Conservation (phyloP, 805 yeast species). For the Lipomyces kockii region DNA sequence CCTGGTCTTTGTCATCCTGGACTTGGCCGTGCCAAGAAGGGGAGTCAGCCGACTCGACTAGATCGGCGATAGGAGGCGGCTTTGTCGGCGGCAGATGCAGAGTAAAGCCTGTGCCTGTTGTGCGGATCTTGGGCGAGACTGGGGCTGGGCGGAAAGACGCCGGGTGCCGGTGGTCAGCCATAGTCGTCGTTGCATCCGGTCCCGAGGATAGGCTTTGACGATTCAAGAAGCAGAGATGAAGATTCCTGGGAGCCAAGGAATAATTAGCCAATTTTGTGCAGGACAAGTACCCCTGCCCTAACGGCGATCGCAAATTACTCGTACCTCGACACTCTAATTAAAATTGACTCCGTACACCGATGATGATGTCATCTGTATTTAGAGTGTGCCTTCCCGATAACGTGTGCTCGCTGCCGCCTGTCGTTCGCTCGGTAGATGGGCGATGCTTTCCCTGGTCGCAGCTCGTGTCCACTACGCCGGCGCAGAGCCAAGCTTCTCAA, state of each 20-base stretch:
- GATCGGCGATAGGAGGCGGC: neutral
- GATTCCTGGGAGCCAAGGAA: too few species aligned
- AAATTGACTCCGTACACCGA: too few species aligned
- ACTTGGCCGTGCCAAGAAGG: neutral
- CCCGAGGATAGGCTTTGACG: too few species aligned
- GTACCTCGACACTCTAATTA: too few species aligned
- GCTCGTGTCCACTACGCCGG: neutral
- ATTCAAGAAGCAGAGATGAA: too few species aligned
- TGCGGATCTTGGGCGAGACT: neutral
- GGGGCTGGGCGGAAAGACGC: neutral
- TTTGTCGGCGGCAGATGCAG: conserved; percentile 7
- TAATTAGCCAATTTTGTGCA: too few species aligned
- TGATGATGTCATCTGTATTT: too few species aligned
- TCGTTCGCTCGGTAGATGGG: neutral
- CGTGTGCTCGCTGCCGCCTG: neutral
- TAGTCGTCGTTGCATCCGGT: neutral
- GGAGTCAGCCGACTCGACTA: neutral
- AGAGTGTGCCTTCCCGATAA: too few species aligned
- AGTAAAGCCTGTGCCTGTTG: neutral
- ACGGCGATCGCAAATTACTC: too few species aligned
- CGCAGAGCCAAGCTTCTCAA: neutral
- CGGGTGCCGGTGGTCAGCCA: neutral
- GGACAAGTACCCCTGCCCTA: too few species aligned
- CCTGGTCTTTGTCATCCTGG: neutral
- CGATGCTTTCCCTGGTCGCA: too few species aligned